Evolutionary conservation across 768 basidiomycete species (phyloP).

Genomic region (Cubamyces lactineus): DNA sequence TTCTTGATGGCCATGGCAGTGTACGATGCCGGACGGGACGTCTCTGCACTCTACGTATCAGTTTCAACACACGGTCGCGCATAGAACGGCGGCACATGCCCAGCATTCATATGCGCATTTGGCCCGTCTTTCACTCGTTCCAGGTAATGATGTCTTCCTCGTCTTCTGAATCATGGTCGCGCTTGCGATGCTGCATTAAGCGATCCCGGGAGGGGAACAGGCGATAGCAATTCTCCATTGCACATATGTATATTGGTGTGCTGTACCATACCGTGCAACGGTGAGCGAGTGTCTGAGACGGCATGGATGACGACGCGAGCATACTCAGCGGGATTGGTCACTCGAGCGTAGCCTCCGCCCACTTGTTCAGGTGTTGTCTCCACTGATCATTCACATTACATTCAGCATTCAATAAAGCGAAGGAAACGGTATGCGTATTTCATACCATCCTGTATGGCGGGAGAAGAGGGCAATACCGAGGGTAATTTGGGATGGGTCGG

Average conservation of each 20-base stretch:
- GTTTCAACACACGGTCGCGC: no score
- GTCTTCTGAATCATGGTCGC: conserved; percentile 67
- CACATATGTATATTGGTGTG: conserved; percentile 83
- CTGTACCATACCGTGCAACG: conserved; percentile 40
- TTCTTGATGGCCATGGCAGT: conserved; percentile 1
- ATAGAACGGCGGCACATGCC: no score
- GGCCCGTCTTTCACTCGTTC: conserved; percentile 53
- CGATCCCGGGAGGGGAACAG: conserved; percentile 73
- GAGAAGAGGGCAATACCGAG: conserved; percentile 52
- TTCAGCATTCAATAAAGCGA: no score
- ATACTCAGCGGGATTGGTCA: conserved; percentile 69
- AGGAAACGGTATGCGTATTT: no score
- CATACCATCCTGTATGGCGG: conserved; percentile 56
- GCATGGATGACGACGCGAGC: conserved; percentile 25
- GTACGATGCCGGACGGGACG: neutral
- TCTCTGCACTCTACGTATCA: no score
- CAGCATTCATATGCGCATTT: no score
- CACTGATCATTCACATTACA: conserved; percentile 39
- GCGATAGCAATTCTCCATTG: conserved; percentile 68
- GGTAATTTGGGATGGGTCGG: conserved; percentile 40
- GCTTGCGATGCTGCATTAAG: conserved; percentile 70
- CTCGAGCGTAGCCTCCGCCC: conserved; percentile 54
- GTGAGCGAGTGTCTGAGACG: neutral
- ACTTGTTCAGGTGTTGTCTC: conserved; percentile 60
- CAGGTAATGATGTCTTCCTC: conserved; percentile 66